Evolutionary conservation across 331 rosid species (phyloP), one percentile per base, ranked within the genome.

Genomic region (Acacia pycnantha): DNA sequence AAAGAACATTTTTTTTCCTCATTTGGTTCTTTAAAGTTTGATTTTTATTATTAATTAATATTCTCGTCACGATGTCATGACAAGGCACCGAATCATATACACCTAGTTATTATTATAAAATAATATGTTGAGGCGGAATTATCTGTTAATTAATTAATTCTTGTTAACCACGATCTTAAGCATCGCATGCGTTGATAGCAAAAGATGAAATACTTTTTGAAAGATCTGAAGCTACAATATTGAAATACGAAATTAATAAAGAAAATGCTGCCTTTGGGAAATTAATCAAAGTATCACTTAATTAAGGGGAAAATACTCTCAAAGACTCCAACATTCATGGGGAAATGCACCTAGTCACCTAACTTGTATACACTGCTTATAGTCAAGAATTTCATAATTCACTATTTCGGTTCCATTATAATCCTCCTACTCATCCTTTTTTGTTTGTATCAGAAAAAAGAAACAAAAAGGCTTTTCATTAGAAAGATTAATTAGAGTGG

Each of bases 241-340:
- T 3, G 22, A 19, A 35, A 66, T 7, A 33, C 0, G 24, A 15
- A 16, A 66, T 66, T 33, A 33, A 33, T 16, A 27, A 62, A 27
- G 19, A 5, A 16, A 50, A 61, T 22, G 14, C 6, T 26, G 15
- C 15, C 29, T 21, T 9, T 56, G 14, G 10, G 21, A 62, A 14
- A 14, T 24, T 59, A 22, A 59, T 65, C 43, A 65, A 31, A 6
- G 0, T n/a, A 22, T 9, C 14, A n/a, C 13, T 66, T 19, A 33
- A 3, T 67, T 5, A 54, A 81, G 67, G 29, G 33, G 37, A 48
- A 72, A 48, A 61, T 77, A 24, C 33, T 12, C 33, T n/a, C 33
- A 1, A 54, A 41, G 35, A 62, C 77, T 71, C 88, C 85, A 85
- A 77, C 66, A 77, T 79, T 85, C 77, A 79, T 76, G 86, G 86